Percentiles rank a stretch among this genome's conserved stretches.
Evolutionary conservation across 495 filamentous ascomycete genomes (phyloP).

Genomic region (Neurospora tetraspora): DNA sequence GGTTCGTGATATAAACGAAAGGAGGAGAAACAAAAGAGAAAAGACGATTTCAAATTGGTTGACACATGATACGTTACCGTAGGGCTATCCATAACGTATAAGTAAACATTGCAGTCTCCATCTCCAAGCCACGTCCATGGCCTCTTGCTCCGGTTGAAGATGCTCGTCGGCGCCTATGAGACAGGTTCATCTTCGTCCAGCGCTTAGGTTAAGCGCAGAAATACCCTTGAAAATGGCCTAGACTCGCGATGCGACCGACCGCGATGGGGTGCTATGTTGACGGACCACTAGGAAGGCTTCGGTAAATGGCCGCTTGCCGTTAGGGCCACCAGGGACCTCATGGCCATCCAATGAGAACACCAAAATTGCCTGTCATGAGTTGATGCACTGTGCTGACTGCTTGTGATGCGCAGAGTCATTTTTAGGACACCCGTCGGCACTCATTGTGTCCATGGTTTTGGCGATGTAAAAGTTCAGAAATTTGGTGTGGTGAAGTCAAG

Average conservation of each 20-base stretch:
- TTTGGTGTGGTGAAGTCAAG: neutral
- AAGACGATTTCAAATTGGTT: too few relatives aligned
- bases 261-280: neutral
- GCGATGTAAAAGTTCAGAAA: neutral
- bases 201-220: neutral
- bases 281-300: neutral
- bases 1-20: neutral
- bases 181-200: neutral
- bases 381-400: neutral
- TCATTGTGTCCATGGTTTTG: neutral
- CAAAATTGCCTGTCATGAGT: neutral
- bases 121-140: neutral
- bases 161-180: neutral
- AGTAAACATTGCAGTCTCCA: neutral
- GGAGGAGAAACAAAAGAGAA: too few relatives aligned
- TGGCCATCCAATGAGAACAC: neutral
- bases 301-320: neutral
- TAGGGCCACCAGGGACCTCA: neutral
- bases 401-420: neutral
- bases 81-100: neutral
- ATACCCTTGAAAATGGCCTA: neutral
- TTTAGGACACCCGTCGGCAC: neutral
- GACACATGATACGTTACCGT: neutral
- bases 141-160: neutral
- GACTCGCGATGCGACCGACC: neutral